Conservation (phyloP, 441 rosid species). For the Eruca vesicaria region DNA sequence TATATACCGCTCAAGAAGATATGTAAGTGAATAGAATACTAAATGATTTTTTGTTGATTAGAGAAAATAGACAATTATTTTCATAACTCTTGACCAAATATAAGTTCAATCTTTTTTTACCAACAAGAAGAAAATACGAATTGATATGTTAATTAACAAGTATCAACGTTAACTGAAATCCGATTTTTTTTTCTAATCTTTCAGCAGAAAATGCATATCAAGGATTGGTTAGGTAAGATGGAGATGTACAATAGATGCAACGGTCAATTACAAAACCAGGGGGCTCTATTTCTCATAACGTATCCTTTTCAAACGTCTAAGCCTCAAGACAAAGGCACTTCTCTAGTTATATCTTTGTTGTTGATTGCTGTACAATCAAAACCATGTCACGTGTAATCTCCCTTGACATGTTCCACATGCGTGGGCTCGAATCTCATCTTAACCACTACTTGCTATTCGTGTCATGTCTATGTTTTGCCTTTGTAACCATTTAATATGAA, state of each 20-base stretch:
- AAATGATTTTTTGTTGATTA: not conserved
- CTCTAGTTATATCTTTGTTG: conserved; percentile 21
- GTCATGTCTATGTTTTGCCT: conserved; percentile 29
- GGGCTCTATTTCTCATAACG: not conserved
- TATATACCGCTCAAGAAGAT: not conserved
- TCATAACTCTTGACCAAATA: not conserved
- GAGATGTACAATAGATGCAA: not conserved
- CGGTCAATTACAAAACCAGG: not conserved
- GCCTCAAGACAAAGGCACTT: conserved; percentile 20
- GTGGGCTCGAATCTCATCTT: conserved; percentile 32
- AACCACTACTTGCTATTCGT: conserved; percentile 28
- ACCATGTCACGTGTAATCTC: conserved; percentile 25
- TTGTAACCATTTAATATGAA: conserved; percentile 21
- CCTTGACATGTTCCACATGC: conserved; percentile 26
- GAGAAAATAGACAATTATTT: not conserved
- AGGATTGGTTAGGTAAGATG: conserved; percentile 17
- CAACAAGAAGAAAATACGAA: too few species aligned
- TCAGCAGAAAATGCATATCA: not conserved
- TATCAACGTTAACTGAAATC: not conserved
- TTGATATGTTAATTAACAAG: not conserved
- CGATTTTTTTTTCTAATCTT: not conserved
- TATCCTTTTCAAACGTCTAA: conserved; percentile 5
- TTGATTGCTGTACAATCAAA: conserved; percentile 17
- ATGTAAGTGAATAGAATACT: not conserved
- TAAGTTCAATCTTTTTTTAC: not conserved